Evolutionary conservation across 202 grass and related monocot genomes (phyloP).

Genomic region (Eragrostis tef): DNA sequence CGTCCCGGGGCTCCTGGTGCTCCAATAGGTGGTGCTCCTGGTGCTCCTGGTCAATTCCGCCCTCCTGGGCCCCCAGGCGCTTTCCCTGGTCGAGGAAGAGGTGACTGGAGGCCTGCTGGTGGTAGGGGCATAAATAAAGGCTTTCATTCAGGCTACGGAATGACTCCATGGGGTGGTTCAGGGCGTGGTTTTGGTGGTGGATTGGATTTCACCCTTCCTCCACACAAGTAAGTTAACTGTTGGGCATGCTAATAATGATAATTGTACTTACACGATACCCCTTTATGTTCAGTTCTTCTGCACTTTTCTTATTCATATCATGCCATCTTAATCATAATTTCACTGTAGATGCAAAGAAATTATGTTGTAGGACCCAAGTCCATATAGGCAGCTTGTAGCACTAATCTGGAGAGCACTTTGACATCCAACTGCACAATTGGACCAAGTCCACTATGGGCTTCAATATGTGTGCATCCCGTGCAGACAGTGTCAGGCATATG

Average conservation of each 20-base stretch:
- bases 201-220: slow-evolving; percentile 90
- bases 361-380: background rate
- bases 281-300: slow-evolving; percentile 19
- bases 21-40: slow-evolving; percentile 53
- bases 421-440: background rate
- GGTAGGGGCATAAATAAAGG: slow-evolving; percentile 78
- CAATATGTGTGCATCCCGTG: background rate
- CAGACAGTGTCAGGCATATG: background rate
- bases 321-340: slow-evolving; percentile 16
- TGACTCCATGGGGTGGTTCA: slow-evolving; percentile 74
- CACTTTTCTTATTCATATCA: slow-evolving; percentile 16
- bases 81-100: slow-evolving; percentile 79
- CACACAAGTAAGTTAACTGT: slow-evolving; percentile 83
- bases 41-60: slow-evolving; percentile 63
- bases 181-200: slow-evolving; percentile 71
- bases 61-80: slow-evolving; percentile 63
- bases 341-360: background rate
- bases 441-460: slow-evolving; percentile 21
- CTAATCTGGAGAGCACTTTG: slow-evolving; percentile 7
- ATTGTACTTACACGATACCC: slow-evolving; percentile 32
- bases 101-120: slow-evolving; percentile 83
- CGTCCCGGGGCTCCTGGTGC: slow-evolving; percentile 73
- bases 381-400: slow-evolving; percentile 15
- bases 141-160: slow-evolving; percentile 72
- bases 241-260: slow-evolving; percentile 25